Evolutionary conservation across 768 basidiomycete species (phyloP).

Genomic region (Leccinum incarnatum): DNA sequence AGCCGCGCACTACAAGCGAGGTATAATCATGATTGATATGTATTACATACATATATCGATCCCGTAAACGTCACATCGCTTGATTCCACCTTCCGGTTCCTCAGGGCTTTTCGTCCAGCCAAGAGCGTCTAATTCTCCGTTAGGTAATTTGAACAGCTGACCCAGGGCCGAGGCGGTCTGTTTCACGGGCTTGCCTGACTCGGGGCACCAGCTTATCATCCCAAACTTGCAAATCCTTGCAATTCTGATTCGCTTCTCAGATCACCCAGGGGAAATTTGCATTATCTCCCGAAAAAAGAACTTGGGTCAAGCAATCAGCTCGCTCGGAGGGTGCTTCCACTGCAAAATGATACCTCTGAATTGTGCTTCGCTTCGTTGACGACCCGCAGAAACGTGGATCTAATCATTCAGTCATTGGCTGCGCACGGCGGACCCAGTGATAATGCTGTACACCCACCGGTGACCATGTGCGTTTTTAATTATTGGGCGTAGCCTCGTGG

Average conservation of each 20-base stretch:
- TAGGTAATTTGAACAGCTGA: not conserved
- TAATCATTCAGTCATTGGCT: slow-evolving; percentile 2
- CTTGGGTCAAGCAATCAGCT: slow-evolving; percentile 4
- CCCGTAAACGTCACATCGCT: slow-evolving; percentile 2
- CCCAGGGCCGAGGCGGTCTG: not conserved
- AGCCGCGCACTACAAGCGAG: not conserved
- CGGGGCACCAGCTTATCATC: not conserved
- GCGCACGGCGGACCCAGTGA: slow-evolving; percentile 9
- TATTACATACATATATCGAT: not conserved
- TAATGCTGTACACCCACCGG: slow-evolving; percentile 18
- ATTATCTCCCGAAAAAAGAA: not conserved
- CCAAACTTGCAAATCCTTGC: not conserved
- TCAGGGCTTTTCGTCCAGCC: slow-evolving; percentile 2
- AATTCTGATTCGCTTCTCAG: not conserved
- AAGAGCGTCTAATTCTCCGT: not conserved
- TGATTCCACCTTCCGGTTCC: not conserved
- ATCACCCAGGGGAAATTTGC: not conserved
- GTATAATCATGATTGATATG: not conserved
- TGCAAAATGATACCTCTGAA: not conserved
- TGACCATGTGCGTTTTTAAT: slow-evolving; percentile 2
- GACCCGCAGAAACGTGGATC: slow-evolving; percentile 19
- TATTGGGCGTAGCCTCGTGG: slow-evolving; percentile 2
- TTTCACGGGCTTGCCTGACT: not conserved
- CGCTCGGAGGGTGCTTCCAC: not conserved
- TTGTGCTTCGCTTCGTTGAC: not conserved